A percentile compares a stretch with the other conserved stretches of the same genome.
Conservation (phyloP, 1,284 basidiomycete species). For the Somion occarium region DNA sequence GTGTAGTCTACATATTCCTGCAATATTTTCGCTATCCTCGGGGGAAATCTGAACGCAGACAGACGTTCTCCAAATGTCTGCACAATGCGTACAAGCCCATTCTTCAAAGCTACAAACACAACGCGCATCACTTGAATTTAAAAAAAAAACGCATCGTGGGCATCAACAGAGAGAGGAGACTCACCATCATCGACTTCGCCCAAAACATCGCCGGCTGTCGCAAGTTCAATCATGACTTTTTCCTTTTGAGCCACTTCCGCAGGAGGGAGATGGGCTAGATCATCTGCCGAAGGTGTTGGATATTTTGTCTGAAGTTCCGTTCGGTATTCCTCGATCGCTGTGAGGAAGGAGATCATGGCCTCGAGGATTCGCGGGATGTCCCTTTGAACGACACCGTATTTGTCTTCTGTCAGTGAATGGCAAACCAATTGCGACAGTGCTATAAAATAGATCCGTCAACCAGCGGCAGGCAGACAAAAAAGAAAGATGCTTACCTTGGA, state of each 20-base stretch:
- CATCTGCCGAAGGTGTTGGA: constrained; percentile 31
- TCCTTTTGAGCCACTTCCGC: constrained; percentile 30
- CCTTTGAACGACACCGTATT: constrained; percentile 77
- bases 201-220: constrained; percentile 47
- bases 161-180: too few relatives aligned
- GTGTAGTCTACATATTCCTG: constrained; percentile 68
- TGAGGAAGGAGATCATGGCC: constrained; percentile 63
- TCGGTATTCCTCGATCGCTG: constrained; percentile 61
- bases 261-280: constrained; percentile 25
- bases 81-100: constrained; percentile 61
- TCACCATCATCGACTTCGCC: constrained; percentile 57
- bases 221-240: constrained; percentile 37
- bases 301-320: constrained; percentile 37
- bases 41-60: constrained; percentile 73
- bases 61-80: constrained; percentile 74
- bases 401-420: constrained; percentile 73
- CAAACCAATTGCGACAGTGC: constrained; percentile 68
- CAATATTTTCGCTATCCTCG: constrained; percentile 55
- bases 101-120: constrained; percentile 53
- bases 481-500: constrained; percentile 44
- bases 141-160: constrained; percentile 4
- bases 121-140: background rate
- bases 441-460: constrained; percentile 24
- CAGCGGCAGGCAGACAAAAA: too few relatives aligned
- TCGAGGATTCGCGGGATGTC: constrained; percentile 80